Base-by-base conservation (phyloP, 257 asterid species). In the Solanum peruvianum region DNA sequence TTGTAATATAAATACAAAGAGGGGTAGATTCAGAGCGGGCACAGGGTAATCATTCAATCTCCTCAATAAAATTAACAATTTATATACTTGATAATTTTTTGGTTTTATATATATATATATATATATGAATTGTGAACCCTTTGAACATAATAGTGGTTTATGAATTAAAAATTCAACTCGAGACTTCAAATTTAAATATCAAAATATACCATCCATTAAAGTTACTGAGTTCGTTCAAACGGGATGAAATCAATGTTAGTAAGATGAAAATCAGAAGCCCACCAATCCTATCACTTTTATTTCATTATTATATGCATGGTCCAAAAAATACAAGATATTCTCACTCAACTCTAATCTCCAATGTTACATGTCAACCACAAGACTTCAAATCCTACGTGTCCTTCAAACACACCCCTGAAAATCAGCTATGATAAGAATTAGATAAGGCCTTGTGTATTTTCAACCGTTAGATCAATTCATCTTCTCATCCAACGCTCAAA, bases 361-460 rank as follows among this genome's bases (percentile, higher is more conserved):
- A 31, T 21, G 27, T 58, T 85, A 49, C 13, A 18, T 58, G 86
- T 85, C 87, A 71, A 91, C 92, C 93, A 87, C 92, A 88, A 49
- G 86, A 58, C 82, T 78, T 47, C 45, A 81, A 78, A 78, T 93
- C 95, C 89, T 29, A 91, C 90, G 81, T 90, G 92, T 80, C 6
- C 60, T 80, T 29, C 16, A 90, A 47, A 45, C 29, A 27, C 85
- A 87, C 91, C 92, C 90, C 85, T 91, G 87, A 87, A 87, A 91
- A 84, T 91, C 86, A 33, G 84, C 87, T 20, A 67, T 39, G 98
- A 95, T 95, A 93, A 95, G 96, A 92, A 87, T 4, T 72, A 89
- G 98, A 94, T 94, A 95, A 95, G 98, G 92, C 90, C 85, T 45
- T 67, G 60, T 3, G 6, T 90, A 13, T 56, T 72, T 70, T 27